These are phyloP conservation scores for Echinosophora koreensis DNA, from an alignment of 306 rosid species.

Conservation along the genomic window DNA sequence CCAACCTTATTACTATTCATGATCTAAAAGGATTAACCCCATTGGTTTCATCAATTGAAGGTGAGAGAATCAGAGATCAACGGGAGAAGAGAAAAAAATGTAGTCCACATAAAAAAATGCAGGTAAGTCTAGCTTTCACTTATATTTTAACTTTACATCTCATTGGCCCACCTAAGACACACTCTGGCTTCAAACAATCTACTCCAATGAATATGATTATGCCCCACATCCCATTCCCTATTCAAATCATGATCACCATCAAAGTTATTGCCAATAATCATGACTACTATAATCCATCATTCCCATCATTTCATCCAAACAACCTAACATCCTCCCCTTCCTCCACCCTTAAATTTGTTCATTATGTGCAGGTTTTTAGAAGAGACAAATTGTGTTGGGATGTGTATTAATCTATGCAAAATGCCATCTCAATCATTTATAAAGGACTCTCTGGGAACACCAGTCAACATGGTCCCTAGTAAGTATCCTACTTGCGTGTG, in stretches of 20 bases:
- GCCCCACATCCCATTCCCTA: conserved; percentile 47
- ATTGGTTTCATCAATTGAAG: conserved; percentile 53
- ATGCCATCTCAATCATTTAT: conserved; percentile 81
- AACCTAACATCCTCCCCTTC: not conserved
- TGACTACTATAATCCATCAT: conserved; percentile 17
- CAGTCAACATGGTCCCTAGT: conserved; percentile 93
- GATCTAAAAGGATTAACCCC: conserved; percentile 45
- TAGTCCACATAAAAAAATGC: conserved; percentile 84
- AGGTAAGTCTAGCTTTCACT: conserved; percentile 58
- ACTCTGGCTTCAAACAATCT: conserved; percentile 44
- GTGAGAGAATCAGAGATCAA: conserved; percentile 74
- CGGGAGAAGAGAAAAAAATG: conserved; percentile 79
- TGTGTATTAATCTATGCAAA: conserved; percentile 87
- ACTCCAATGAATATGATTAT: conserved; percentile 59
- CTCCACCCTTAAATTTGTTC: not conserved
- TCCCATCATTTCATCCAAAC: conserved; percentile 11
- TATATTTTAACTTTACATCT: conserved; percentile 8
- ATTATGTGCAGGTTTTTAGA: conserved; percentile 73
- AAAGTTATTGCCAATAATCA: conserved; percentile 41
- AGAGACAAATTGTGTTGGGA: conserved; percentile 81
- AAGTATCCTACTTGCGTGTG: conserved; percentile 46
- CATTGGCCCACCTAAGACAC: conserved; percentile 56
- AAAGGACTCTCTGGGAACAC: conserved; percentile 78
- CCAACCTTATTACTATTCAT: not conserved
- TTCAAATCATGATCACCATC: conserved; percentile 46